Conservation (phyloP, 1,284 basidiomycete species). For the Vanrija humicola region DNA sequence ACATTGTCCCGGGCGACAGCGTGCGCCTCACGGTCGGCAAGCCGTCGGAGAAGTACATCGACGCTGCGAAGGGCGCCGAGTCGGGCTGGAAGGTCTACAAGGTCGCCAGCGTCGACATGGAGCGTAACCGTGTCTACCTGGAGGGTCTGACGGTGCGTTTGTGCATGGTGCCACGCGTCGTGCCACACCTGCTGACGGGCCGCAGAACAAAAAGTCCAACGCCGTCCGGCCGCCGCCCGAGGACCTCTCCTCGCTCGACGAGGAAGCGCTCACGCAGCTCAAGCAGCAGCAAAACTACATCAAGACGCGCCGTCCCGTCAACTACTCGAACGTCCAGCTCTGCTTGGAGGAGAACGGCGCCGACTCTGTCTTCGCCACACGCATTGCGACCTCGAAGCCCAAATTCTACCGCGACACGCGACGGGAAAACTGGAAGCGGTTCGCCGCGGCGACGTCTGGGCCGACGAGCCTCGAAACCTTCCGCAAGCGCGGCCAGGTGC, state of each 20-base stretch:
- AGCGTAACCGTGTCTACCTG: conserved; percentile 38
- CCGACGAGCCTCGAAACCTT: conserved; percentile 8
- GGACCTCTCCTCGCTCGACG: conserved; percentile 4
- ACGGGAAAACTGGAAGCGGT: conserved; percentile 31
- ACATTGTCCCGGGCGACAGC: conserved; percentile 43
- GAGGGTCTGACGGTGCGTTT: conserved; percentile 38
- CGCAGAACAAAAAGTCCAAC: conserved; percentile 35
- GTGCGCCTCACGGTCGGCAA: conserved; percentile 43
- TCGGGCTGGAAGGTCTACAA: conserved; percentile 39
- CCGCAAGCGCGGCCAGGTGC: conserved; percentile 18
- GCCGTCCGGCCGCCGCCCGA: conserved; percentile 30
- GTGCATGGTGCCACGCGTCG: background rate
- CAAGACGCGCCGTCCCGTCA: conserved; percentile 31
- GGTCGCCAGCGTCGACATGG: conserved; percentile 38
- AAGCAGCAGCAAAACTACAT: conserved; percentile 29
- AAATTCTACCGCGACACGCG: conserved; percentile 26
- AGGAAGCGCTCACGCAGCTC: conserved; percentile 22
- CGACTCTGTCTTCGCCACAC: conserved; percentile 32
- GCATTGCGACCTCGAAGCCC: conserved; percentile 32
- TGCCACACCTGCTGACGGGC: background rate
- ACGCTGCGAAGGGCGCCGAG: conserved; percentile 23
- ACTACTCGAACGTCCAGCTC: conserved; percentile 47
- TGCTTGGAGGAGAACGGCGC: conserved; percentile 32
- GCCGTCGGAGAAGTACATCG: conserved; percentile 35
- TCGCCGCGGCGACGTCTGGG: conserved; percentile 27